These are phyloP conservation scores for Tolypocladium nubicola DNA, from an alignment of 2,329 filamentous ascomycete genomes.

Conservation along the genomic window DNA sequence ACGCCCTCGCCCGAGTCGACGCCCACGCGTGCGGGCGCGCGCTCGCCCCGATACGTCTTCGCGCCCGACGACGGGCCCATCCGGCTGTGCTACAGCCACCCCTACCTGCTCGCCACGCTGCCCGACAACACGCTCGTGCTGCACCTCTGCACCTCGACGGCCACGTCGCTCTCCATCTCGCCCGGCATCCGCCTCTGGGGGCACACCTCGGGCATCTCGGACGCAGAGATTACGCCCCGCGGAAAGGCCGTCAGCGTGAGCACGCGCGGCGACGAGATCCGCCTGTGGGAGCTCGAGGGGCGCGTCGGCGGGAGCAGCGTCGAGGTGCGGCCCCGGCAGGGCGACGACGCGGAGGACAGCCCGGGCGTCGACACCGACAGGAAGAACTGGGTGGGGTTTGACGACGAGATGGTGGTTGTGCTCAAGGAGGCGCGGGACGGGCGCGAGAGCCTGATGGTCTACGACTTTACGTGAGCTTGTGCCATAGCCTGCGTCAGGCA, in stretches of 20 bases:
- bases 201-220: conserved; percentile 80
- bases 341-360: conserved; percentile 6
- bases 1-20: conserved; percentile 7
- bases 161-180: conserved; percentile 56
- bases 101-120: conserved; percentile 75
- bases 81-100: conserved; percentile 62
- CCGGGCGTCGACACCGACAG: conserved; percentile 23
- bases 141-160: conserved; percentile 68
- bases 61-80: conserved; percentile 36
- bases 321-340: conserved; percentile 33
- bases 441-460: conserved; percentile 66
- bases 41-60: conserved; percentile 2
- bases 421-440: conserved; percentile 60
- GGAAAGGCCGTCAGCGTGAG: conserved; percentile 90
- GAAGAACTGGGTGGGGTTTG: conserved; percentile 69
- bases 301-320: conserved; percentile 45
- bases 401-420: conserved; percentile 86
- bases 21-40: conserved; percentile 4
- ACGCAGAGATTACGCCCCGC: conserved; percentile 71
- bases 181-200: conserved; percentile 74
- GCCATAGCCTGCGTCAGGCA: too few relatives aligned
- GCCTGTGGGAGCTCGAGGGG: conserved; percentile 84
- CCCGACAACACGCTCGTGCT: conserved; percentile 81
- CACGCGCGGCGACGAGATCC: conserved; percentile 63
- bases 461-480: conserved; percentile 59